These are phyloP conservation scores for Fragilariopsis cylindrus DNA, from an alignment of 108 stramenopile genomes.

Conservation along the genomic window DNA sequence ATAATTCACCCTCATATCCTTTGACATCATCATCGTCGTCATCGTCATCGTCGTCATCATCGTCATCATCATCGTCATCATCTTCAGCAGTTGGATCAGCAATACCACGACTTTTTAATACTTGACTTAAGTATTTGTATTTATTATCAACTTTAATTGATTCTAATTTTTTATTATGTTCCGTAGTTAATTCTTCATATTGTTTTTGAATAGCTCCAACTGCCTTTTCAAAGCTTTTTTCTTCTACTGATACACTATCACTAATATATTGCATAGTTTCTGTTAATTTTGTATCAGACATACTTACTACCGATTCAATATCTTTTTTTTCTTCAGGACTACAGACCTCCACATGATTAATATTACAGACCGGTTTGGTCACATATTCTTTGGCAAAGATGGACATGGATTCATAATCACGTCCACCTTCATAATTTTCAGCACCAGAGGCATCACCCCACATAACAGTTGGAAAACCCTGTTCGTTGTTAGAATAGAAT, in stretches of 20 bases:
- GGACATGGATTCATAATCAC: slow-evolving; percentile 61
- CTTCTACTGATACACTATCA: slow-evolving; percentile 46
- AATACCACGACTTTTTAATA: slow-evolving; percentile 15
- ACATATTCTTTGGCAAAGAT: slow-evolving; percentile 72
- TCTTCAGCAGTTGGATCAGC: slow-evolving; percentile 13
- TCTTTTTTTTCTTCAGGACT: slow-evolving; percentile 53
- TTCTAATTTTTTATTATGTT: slow-evolving; percentile 46
- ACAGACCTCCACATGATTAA: slow-evolving; percentile 63
- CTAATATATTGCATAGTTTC: slow-evolving; percentile 26
- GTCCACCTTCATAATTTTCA: slow-evolving; percentile 81
- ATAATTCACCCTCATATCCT: neutral
- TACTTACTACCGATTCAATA: slow-evolving; percentile 52
- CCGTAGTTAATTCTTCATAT: slow-evolving; percentile 43
- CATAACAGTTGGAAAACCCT: slow-evolving; percentile 84
- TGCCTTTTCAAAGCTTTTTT: slow-evolving; percentile 55
- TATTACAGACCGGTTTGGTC: slow-evolving; percentile 51
- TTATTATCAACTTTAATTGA: slow-evolving; percentile 44
- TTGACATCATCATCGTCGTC: neutral
- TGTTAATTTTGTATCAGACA: slow-evolving; percentile 51
- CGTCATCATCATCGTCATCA: neutral
- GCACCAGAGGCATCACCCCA: slow-evolving; percentile 64
- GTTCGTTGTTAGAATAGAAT: neutral
- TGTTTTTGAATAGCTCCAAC: slow-evolving; percentile 56
- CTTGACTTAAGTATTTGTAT: slow-evolving; percentile 40
- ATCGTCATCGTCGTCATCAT: neutral